phyloP scores from a whole-genome alignment of 108 stramenopile species.

The Licmophora abbreviata region DNA sequence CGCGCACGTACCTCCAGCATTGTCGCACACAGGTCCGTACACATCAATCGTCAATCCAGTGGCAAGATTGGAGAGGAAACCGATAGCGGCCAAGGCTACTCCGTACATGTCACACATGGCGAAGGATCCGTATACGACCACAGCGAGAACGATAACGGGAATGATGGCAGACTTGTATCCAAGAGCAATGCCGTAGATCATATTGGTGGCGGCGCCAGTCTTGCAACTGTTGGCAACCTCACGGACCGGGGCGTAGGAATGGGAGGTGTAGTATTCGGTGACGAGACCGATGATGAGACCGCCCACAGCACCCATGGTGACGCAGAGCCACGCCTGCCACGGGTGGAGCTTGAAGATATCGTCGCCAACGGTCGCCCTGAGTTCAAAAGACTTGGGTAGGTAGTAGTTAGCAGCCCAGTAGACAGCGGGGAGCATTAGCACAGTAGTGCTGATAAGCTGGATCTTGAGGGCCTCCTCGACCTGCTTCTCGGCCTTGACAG shows the following conservation, averaged over 20 bases:
- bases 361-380: slow-evolving; percentile 52
- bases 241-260: slow-evolving; percentile 89
- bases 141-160: slow-evolving; percentile 91
- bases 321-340: slow-evolving; percentile 59
- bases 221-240: slow-evolving; percentile 92
- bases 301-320: slow-evolving; percentile 87
- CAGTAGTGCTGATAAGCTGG: slow-evolving; percentile 93
- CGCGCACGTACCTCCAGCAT: slow-evolving; percentile 86
- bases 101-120: slow-evolving; percentile 92
- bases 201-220: slow-evolving; percentile 97
- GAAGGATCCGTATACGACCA: slow-evolving; percentile 90
- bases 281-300: slow-evolving; percentile 94
- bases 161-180: slow-evolving; percentile 98
- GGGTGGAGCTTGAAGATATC: slow-evolving; percentile 50
- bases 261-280: slow-evolving; percentile 99
- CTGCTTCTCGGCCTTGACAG: slow-evolving; percentile 81
- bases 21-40: slow-evolving; percentile 98
- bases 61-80: slow-evolving; percentile 97
- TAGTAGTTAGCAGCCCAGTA: slow-evolving; percentile 71
- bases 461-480: slow-evolving; percentile 90
- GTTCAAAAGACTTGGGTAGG: slow-evolving; percentile 73
- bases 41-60: slow-evolving; percentile 98
- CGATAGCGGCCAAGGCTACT: slow-evolving; percentile 94
- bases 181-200: slow-evolving; percentile 97
- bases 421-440: slow-evolving; percentile 89